Evolutionary conservation across 306 rosid genomes (phyloP), one percentile per base, ranked within the genome.

Genomic region (Dalbergia cochinchinensis): DNA sequence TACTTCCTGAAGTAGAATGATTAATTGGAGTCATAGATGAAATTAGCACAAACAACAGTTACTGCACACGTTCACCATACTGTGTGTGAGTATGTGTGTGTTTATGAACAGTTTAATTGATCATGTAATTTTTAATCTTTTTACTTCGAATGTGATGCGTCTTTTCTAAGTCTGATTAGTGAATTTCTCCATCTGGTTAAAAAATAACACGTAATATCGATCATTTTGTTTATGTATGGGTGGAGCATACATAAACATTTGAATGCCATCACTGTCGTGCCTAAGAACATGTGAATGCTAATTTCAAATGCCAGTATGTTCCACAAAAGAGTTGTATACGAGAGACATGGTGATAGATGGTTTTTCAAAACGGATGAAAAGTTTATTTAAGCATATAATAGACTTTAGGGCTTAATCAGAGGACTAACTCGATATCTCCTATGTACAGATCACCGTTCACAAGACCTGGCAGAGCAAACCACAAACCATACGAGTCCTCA

Each of bases 381-480:
- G 0, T 51, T 45, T 63, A 16, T 37, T 62, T 63, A 33, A 76
- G 51, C 63, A 47, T 7, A 42, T 47, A 47, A 42, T 42, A 47
- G 47, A 61, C 7, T 63, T 57, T 8, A 39, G 20, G 19, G 50
- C 62, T 47, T 80, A 41, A 15, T 63, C 18, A 59, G 54, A 60
- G 16, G 50, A 78, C 78, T 77, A 70, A 86, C 70, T 67, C 42
- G 51, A 81, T 77, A 48, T 78, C 5, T 78, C 5, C 58, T 77
- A 5, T 83, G 87, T 47, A 80, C 87, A 94, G 96, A 83, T 94
- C 97, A 51, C 97, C 97, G 2, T 92, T 94, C 74, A 62, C 80
- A 39, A 85, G 91, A 74, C 71, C 69, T 50, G 88, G 83, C 35
- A 76, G 74, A 70, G 44, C 86, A 53, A 16, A 6, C 73, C 80